Conservation (phyloP, 2,329 filamentous ascomycete species). For the Nannizziopsis arthrosporioides region DNA sequence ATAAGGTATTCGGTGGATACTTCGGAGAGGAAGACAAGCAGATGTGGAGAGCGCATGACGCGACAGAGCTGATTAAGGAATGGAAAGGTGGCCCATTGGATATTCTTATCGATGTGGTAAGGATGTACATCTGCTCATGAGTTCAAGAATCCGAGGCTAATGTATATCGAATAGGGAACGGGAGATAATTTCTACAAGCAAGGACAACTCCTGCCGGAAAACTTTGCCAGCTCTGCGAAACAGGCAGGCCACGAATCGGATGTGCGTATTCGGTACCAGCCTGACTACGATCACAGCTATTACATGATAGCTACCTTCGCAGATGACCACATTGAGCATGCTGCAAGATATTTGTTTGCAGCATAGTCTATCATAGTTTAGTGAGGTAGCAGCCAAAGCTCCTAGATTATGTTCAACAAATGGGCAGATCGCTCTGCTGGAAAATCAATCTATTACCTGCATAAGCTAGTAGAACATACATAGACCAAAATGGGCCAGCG, state of each 20-base stretch:
- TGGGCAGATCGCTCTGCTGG: no score
- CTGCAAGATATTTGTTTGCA: constrained; percentile 65
- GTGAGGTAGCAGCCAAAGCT: no score
- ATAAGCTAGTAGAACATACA: no score
- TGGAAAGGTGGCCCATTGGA: constrained; percentile 61
- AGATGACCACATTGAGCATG: constrained; percentile 81
- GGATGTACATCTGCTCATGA: constrained; percentile 25
- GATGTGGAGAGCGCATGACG: constrained; percentile 81
- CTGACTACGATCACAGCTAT: constrained; percentile 94
- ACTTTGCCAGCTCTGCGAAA: constrained; percentile 69
- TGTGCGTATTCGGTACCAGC: constrained; percentile 68
- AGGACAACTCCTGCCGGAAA: constrained; percentile 84
- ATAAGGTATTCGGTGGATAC: constrained; percentile 91
- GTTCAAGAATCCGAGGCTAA: neutral
- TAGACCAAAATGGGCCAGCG: neutral
- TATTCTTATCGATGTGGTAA: constrained; percentile 73
- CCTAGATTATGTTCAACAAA: no score
- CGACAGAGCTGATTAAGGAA: constrained; percentile 71
- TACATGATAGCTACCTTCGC: constrained; percentile 89
- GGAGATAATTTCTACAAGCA: constrained; percentile 96
- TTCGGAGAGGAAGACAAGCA: constrained; percentile 58
- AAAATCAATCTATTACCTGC: no score
- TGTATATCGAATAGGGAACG: constrained; percentile 51
- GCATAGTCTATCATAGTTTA: constrained; percentile 35
- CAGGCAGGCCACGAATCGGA: constrained; percentile 59